Evolutionary conservation across 2,329 filamentous ascomycete genomes (phyloP), one percentile per base, ranked within the genome.

Genomic region (Claviceps maximensis): DNA sequence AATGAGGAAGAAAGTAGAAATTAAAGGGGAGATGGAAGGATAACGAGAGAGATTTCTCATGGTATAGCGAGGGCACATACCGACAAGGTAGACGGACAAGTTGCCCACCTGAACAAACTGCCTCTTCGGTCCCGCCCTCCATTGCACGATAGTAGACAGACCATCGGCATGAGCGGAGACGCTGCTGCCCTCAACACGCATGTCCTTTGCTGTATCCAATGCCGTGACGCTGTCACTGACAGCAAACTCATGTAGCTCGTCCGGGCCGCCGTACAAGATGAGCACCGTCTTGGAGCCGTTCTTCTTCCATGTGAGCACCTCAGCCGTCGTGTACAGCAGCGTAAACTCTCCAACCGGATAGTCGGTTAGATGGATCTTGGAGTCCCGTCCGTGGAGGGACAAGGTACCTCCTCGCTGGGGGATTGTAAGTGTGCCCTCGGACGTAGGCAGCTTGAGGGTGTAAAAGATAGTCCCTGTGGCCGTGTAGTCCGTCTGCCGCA

Each of bases 301-400:
- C 50, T 77, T 74, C 63, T 87, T 83, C 78, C 82, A 85, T 0
- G 82, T 86, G 56, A 83, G 80, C 25, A 87, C 77, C 60, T 88
- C 84, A 0, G 81, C 82, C 2, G 84, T 83, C 0, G 80, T 86
- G 65, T 87, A 88, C 1, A 86, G 63, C 17, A 88, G 61, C 1
- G 71, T 77, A 5, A 71, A 66, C n/a, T 75, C 74, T 0, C 79
- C 81, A 47, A 87, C 66, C 13, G 77, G 71, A 55, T 87, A 87
- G 58, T 87, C 81, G 0, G 76, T 80, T 4, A 87, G 77, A 60
- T 84, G 79, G 44, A 85, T 75, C 66, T 79, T 86, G 0, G 82
- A 84, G 61, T 87, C 84, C 23, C 83, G 71, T 0, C 83, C 78
- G 41, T 75, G 74, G 4, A 87, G 65, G 0, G 74, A 76, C 10